A percentile compares a stretch with the other conserved stretches of the same genome.
phyloP scores from a whole-genome alignment of 2,329 filamentous ascomycete species.

The Nemania sp. region DNA sequence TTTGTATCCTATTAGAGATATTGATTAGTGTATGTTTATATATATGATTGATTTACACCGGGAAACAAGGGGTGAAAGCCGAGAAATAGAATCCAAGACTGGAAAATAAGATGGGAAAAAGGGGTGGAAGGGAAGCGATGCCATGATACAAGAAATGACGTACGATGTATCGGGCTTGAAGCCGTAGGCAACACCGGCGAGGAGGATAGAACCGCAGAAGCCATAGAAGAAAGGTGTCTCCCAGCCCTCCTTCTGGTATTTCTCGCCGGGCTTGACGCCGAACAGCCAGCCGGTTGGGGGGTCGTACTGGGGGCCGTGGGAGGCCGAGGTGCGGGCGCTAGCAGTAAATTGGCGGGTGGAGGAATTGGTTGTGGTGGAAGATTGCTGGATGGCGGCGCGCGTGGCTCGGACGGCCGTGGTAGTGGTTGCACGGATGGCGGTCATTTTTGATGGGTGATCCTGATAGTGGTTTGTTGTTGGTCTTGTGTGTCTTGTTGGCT shows the following conservation, averaged over 20 bases:
- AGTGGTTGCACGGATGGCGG: slow-evolving; percentile 47
- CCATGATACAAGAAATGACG: slow-evolving; percentile 58
- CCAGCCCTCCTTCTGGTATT: slow-evolving; percentile 96
- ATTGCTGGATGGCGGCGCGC: slow-evolving; percentile 46
- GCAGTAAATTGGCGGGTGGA: slow-evolving; percentile 58
- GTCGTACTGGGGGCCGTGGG: slow-evolving; percentile 85
- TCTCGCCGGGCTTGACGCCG: slow-evolving; percentile 93
- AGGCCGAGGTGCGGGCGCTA: slow-evolving; percentile 59
- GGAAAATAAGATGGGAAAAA: no score
- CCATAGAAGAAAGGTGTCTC: slow-evolving; percentile 88
- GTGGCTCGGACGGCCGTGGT: slow-evolving; percentile 47
- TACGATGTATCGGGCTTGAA: slow-evolving; percentile 99
- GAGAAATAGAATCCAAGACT: not conserved
- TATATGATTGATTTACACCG: no score
- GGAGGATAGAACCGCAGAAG: slow-evolving; percentile 80
- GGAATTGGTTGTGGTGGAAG: slow-evolving; percentile 24
- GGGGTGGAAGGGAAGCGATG: slow-evolving; percentile 24
- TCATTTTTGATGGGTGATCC: slow-evolving; percentile 32
- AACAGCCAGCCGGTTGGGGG: slow-evolving; percentile 92
- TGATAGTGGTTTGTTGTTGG: no score
- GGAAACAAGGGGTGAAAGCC: no score
- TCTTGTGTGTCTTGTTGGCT: no score
- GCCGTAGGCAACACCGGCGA: slow-evolving; percentile 84
- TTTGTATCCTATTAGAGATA: slow-evolving; percentile 82
- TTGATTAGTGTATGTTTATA: not conserved